A percentile compares a stretch with the other conserved stretches of the same genome.
Conservation (phyloP, 1,139 yeast species). For the Suhomyces maxii region DNA sequence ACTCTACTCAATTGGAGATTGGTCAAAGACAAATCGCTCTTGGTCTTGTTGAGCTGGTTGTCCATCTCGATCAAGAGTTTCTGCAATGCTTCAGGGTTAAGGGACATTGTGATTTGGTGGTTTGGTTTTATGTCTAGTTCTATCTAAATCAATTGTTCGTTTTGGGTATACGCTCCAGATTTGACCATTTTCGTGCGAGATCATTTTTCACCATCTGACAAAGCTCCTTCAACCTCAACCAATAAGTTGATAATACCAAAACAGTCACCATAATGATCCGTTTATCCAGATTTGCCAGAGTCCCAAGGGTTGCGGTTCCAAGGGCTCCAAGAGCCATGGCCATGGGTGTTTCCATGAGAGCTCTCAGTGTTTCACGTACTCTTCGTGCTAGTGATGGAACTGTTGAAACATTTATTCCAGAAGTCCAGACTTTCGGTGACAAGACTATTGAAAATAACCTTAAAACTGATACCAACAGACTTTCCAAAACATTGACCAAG, state of each 20-base stretch:
- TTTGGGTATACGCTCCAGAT: too few species aligned
- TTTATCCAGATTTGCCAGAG: too few species aligned
- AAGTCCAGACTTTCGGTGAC: slow-evolving; percentile 33
- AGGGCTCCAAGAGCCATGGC: too few species aligned
- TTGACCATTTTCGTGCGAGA: too few species aligned
- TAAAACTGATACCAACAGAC: slow-evolving; percentile 64
- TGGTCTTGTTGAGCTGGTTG: slow-evolving; percentile 56
- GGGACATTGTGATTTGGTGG: slow-evolving; percentile 20
- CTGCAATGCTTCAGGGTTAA: slow-evolving; percentile 55
- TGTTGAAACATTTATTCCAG: slow-evolving; percentile 14
- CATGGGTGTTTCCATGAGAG: neutral
- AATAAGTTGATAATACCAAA: too few species aligned
- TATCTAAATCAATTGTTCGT: too few species aligned
- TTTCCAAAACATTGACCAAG: slow-evolving; percentile 67
- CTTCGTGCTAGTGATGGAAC: slow-evolving; percentile 9
- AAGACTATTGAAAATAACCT: slow-evolving; percentile 50
- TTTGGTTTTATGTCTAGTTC: too few species aligned
- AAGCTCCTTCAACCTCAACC: too few species aligned
- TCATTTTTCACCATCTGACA: too few species aligned
- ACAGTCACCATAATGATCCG: too few species aligned
- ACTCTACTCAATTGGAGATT: slow-evolving; percentile 57
- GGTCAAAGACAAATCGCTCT: slow-evolving; percentile 66
- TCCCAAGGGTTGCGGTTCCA: too few species aligned
- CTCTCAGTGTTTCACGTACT: neutral
- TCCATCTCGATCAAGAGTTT: slow-evolving; percentile 62